A percentile compares a stretch with the other conserved stretches of the same genome.
These are phyloP conservation scores for Nothopassalora personata DNA, from an alignment of 2,329 filamentous ascomycete genomes.

Conservation along the genomic window DNA sequence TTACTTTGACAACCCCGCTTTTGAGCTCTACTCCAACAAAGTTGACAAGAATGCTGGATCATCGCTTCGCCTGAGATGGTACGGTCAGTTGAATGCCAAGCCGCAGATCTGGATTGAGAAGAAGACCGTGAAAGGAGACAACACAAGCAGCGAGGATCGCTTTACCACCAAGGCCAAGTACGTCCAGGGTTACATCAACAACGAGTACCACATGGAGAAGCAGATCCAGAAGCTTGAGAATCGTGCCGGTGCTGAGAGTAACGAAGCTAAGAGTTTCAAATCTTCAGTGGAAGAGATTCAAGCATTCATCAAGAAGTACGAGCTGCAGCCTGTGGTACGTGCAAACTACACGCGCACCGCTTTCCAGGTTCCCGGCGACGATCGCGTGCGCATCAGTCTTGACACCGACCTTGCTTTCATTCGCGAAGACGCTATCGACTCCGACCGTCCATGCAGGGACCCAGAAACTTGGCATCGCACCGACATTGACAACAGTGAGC, in stretches of 20 bases:
- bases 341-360: slow-evolving; percentile 93
- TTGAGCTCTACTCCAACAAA: slow-evolving; percentile 81
- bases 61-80: slow-evolving; percentile 86
- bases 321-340: slow-evolving; percentile 76
- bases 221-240: slow-evolving; percentile 76
- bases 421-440: slow-evolving; percentile 66
- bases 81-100: slow-evolving; percentile 71
- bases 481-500: slow-evolving; percentile 77
- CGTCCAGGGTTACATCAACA: slow-evolving; percentile 77
- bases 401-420: slow-evolving; percentile 92
- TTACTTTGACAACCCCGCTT: slow-evolving; percentile 87
- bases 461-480: slow-evolving; percentile 83
- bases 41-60: slow-evolving; percentile 71
- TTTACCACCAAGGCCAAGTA: slow-evolving; percentile 94
- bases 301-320: slow-evolving; percentile 67
- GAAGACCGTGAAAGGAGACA: slow-evolving; percentile 74
- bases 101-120: slow-evolving; percentile 84
- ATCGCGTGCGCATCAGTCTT: slow-evolving; percentile 84
- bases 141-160: slow-evolving; percentile 70
- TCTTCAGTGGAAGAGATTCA: slow-evolving; percentile 71
- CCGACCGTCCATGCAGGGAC: slow-evolving; percentile 79
- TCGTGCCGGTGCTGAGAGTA: slow-evolving; percentile 61
- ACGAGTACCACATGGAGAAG: slow-evolving; percentile 89
- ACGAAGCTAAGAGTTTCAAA: slow-evolving; percentile 65
- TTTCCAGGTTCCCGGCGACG: slow-evolving; percentile 91